A percentile compares a stretch with the other conserved stretches of the same genome.
These are phyloP conservation scores for Panicum miliaceum DNA, from an alignment of 176 grass and related monocot species.

Conservation along the genomic window DNA sequence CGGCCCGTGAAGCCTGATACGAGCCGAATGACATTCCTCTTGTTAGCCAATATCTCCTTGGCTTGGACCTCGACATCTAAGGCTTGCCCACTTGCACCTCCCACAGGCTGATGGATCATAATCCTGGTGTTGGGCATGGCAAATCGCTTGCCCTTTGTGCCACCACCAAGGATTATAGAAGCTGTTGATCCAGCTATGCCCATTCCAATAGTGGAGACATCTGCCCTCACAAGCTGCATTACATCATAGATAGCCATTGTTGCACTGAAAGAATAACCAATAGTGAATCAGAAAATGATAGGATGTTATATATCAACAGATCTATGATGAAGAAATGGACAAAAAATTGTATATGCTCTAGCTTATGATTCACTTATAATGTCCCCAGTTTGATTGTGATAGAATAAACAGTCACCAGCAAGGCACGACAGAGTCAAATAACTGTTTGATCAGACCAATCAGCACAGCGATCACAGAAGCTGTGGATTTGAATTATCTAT, in stretches of 20 bases:
- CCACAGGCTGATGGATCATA: conserved; percentile 89
- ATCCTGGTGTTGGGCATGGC: conserved; percentile 98
- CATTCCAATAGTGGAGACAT: conserved; percentile 81
- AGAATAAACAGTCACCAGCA: conserved; percentile 32
- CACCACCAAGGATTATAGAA: conserved; percentile 87
- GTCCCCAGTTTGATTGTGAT: not conserved
- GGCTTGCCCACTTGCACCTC: conserved; percentile 77
- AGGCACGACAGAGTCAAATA: conserved; percentile 4
- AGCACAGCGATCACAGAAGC: not conserved
- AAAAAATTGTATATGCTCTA: not conserved
- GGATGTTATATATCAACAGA: conserved; percentile 3
- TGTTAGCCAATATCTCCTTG: conserved; percentile 79
- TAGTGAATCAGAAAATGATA: conserved; percentile 8
- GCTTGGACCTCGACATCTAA: conserved; percentile 79
- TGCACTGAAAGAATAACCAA: conserved; percentile 59
- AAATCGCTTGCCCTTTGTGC: conserved; percentile 85
- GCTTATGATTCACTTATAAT: not conserved
- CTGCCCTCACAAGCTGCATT: conserved; percentile 80
- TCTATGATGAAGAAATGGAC: not conserved
- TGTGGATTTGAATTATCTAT: not conserved
- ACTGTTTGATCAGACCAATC: conserved; percentile 2
- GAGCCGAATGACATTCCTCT: conserved; percentile 72
- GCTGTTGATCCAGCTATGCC: conserved; percentile 83
- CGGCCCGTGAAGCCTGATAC: conserved; percentile 69
- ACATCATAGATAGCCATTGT: conserved; percentile 97